Evolutionary conservation across 768 basidiomycete genomes (phyloP), one percentile per base, ranked within the genome.

Genomic region (Termitomyces sp.): DNA sequence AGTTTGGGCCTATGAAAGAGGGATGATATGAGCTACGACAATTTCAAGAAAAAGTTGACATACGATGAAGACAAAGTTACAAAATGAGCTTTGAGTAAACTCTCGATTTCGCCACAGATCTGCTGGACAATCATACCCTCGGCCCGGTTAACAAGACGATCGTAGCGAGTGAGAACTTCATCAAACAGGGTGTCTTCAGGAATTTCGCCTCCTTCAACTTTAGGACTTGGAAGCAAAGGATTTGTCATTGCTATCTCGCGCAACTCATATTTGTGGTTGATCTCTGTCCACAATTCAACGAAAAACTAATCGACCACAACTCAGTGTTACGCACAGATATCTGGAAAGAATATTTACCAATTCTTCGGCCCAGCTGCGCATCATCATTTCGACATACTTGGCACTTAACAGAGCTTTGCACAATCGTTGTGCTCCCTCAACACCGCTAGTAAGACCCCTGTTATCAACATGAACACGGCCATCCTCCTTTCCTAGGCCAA

Each of bases 281-380:
- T 90, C 64, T 92, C 91, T 13, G 82, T 73, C 88, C 89, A 94
- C 33, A 99, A 72, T 69, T 97, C 92, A 16, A 99, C 75, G 77
- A 96, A 98, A 73, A 94, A 94, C 94, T 97, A 65, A n/a, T 36
- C 24, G 33, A 7, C 28, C 47, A 54, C 12, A 59, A 26, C 40
- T 58, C 20, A 48, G n/a, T 20, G 46, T 45, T 36, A 35, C 28
- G 14, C 13, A 22, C 46, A 47, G 26, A 32, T 16, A 28, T 22
- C 12, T 55, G 40, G 44, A 53, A 57, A 12, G 43, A 35, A 52
- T 36, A 59, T 88, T 65, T 60, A 97, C 95, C 68, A 90, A 62
- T 45, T 98, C 94, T 70, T 99, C 96, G 26, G 88, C 88, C 95
- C 95, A 98, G 6, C 69, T 71, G 53, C 84, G 81, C 79, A 97